Evolutionary conservation across 306 rosid genomes (phyloP).

Genomic region (Calophaca sinica): DNA sequence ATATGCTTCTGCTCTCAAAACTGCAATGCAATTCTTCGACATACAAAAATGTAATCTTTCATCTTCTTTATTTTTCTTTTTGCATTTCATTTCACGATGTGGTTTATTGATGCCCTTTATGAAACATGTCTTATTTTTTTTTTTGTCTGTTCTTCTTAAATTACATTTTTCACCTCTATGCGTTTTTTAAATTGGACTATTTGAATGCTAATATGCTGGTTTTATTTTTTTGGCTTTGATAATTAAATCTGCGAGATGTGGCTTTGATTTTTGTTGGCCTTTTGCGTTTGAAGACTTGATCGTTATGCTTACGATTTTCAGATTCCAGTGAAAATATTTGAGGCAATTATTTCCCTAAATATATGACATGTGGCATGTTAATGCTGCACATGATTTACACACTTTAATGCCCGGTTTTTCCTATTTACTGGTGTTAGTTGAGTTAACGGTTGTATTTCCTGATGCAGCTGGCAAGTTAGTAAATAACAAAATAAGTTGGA

Average conservation of each 20-base stretch:
- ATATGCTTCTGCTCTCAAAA: conserved; percentile 77
- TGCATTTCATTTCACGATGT: background rate
- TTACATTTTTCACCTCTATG: background rate
- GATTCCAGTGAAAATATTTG: background rate
- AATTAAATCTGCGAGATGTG: too few species aligned
- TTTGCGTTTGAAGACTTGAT: background rate
- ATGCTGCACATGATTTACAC: background rate
- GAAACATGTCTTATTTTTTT: background rate
- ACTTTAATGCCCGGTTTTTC: too few species aligned
- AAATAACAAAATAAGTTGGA: conserved; percentile 75
- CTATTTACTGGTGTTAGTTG: background rate
- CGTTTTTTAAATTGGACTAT: background rate
- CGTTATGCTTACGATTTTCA: background rate
- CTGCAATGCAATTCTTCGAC: conserved; percentile 85
- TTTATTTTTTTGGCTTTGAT: background rate
- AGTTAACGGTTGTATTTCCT: conserved; percentile 37
- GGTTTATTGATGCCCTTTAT: background rate
- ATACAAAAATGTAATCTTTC: conserved; percentile 74
- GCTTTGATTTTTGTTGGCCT: too few species aligned
- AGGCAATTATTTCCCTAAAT: conserved; percentile 10
- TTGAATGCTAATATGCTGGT: background rate
- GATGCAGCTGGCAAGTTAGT: conserved; percentile 80
- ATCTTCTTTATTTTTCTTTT: background rate
- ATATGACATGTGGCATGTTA: conserved; percentile 9
- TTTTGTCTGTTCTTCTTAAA: conserved; percentile 3